Base-by-base conservation (phyloP, 2,329 filamentous ascomycete species). In the Thermothelomyces thermophilus region DNA sequence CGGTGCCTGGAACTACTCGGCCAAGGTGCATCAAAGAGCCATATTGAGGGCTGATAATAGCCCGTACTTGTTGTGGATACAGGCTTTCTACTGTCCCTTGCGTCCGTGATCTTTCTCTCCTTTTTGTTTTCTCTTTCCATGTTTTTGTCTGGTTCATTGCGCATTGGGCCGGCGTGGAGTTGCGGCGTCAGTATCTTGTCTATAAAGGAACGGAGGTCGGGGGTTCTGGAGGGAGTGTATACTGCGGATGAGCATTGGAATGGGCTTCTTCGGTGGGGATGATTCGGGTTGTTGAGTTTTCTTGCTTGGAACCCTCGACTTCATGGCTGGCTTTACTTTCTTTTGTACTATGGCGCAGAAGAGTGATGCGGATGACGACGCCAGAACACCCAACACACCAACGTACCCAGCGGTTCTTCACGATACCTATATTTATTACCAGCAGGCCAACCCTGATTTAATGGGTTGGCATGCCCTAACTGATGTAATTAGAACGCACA, bases 1-100 rank as follows among this genome's bases (percentile, higher is more conserved):
- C 81, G 90, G 60, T 97, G 90, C 66, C 76, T 96, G 35, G 91
- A 96, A 68, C 77, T 95, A 3, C 72, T 95, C 30, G 87, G 86
- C 44, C 86, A 88, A 66, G 79, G 76, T 61, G 82, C 77, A 62
- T 82, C 85, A 28, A 91, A 91, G 69, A 79, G 84, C 41, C 83
- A 94, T 58, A 88, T 93, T 56, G 89, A 95, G 68, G 87, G 86
- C 35, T 93, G 58, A 73, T 63, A 24, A 16, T 31, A 6, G 13
- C 28, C 35, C 16, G 4, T 17, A 31, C 11, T 45, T 33, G 28
- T 22, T 13, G 30, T 31, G 28, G 40, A 39, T 20, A 24, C 20
- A 22, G 3, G 40, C 10, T 41, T 17, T 19, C 5, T 5, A 14
- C 8, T 16, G n/a, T n/a, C n/a, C n/a, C 13, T 35, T n/a, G 16